Percentiles rank a stretch among this genome's conserved stretches.
These are phyloP conservation scores for Arthroderma sp. DNA, from an alignment of 2,329 filamentous ascomycete species.

Conservation along the genomic window DNA sequence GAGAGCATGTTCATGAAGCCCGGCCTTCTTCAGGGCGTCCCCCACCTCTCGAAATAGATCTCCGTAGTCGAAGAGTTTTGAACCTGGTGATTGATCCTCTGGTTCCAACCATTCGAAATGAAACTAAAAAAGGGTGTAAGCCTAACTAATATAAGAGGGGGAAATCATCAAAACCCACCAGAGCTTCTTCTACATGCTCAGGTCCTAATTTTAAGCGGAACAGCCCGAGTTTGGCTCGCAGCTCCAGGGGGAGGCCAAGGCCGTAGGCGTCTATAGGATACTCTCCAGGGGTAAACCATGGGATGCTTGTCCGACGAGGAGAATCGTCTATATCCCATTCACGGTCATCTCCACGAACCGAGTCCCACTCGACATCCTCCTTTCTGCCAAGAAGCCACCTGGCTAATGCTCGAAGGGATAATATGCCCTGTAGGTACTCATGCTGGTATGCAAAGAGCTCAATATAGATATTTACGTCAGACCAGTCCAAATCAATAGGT, in stretches of 20 bases:
- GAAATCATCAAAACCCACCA: slow-evolving; percentile 50
- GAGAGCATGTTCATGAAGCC: slow-evolving; percentile 42
- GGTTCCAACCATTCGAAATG: slow-evolving; percentile 62
- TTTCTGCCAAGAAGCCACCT: slow-evolving; percentile 71
- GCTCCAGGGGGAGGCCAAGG: slow-evolving; percentile 59
- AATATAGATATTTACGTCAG: slow-evolving; percentile 71
- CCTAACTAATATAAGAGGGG: background rate
- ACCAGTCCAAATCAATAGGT: slow-evolving; percentile 50
- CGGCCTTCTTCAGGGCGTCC: slow-evolving; percentile 42
- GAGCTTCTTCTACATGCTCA: slow-evolving; percentile 53
- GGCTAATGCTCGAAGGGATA: slow-evolving; percentile 56
- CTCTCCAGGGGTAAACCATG: slow-evolving; percentile 45
- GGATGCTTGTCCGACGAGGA: slow-evolving; percentile 49
- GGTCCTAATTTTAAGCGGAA: slow-evolving; percentile 63
- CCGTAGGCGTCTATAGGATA: slow-evolving; percentile 54
- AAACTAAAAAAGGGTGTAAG: slow-evolving; percentile 34
- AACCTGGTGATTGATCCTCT: slow-evolving; percentile 38
- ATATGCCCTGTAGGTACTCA: slow-evolving; percentile 52
- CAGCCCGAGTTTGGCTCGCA: slow-evolving; percentile 71
- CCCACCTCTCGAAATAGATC: slow-evolving; percentile 67
- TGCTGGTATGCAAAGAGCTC: slow-evolving; percentile 60
- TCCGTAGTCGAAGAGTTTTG: slow-evolving; percentile 51
- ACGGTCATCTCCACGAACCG: slow-evolving; percentile 57
- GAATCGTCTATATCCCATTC: slow-evolving; percentile 73
- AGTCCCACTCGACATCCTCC: slow-evolving; percentile 66